Conservation (phyloP, 805 yeast genomes). For the Scheffersomyces spartinae region DNA sequence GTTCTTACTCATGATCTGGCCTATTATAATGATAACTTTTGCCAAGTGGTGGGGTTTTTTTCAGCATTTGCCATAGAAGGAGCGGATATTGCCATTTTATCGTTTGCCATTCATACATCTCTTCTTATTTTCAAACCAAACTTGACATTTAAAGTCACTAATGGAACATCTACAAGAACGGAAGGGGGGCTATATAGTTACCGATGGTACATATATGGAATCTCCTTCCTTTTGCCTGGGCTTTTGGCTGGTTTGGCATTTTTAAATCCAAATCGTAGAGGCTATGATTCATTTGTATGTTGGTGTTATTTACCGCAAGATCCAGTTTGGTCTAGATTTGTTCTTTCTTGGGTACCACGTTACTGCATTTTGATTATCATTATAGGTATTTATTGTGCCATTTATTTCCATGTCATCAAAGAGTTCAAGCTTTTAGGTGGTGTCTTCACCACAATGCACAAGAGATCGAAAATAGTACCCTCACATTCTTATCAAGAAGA, state of each 20-base stretch:
- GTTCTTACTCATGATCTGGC: constrained; percentile 31
- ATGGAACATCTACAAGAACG: constrained; percentile 18
- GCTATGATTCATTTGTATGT: constrained; percentile 52
- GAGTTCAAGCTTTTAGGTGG: constrained; percentile 50
- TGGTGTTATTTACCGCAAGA: constrained; percentile 72
- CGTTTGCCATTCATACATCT: constrained; percentile 76
- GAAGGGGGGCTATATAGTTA: constrained; percentile 68
- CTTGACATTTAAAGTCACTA: constrained; percentile 28
- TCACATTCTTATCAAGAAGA: constrained; percentile 6
- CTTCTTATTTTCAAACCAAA: constrained; percentile 58
- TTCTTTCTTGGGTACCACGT: constrained; percentile 73
- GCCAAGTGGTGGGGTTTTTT: constrained; percentile 67
- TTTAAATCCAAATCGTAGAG: constrained; percentile 33
- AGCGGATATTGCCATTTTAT: constrained; percentile 71
- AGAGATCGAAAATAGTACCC: constrained; percentile 2
- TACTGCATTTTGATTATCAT: constrained; percentile 55
- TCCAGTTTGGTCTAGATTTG: constrained; percentile 67
- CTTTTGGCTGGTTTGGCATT: constrained; percentile 65
- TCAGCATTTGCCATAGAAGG: constrained; percentile 77
- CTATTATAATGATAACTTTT: constrained; percentile 38
- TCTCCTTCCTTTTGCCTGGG: constrained; percentile 50
- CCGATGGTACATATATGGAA: constrained; percentile 45
- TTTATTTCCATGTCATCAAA: constrained; percentile 59
- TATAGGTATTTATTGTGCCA: constrained; percentile 50
- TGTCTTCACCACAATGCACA: constrained; percentile 23